Conservation (phyloP, 2,329 filamentous ascomycete species). For the Pseudogymnoascus sp. region DNA sequence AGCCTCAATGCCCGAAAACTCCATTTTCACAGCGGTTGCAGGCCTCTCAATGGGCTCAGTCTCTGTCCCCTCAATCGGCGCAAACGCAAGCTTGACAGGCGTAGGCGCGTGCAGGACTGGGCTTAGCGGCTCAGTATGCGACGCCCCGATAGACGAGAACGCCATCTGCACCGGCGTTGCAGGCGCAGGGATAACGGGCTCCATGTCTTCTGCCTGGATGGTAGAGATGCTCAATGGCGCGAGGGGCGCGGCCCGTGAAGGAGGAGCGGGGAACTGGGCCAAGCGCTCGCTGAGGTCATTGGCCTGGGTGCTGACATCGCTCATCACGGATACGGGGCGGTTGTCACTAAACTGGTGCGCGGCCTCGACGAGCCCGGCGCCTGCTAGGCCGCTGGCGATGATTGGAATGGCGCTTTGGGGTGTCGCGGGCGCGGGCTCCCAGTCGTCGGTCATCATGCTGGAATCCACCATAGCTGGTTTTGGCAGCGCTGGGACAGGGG, state of each 20-base stretch:
- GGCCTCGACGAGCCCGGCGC: conserved; percentile 17
- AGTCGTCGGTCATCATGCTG: conserved; percentile 54
- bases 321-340: conserved; percentile 12
- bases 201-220: conserved; percentile 31
- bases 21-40: neutral
- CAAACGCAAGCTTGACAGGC: conserved; percentile 25
- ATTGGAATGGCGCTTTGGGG: conserved; percentile 19
- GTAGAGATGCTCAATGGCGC: conserved; percentile 23
- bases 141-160: conserved; percentile 31
- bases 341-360: conserved; percentile 11
- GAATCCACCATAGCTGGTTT: conserved; percentile 51
- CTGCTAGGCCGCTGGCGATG: conserved; percentile 11
- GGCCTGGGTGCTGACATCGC: conserved; percentile 9
- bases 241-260: conserved; percentile 31
- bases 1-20: neutral
- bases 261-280: conserved; percentile 48
- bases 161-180: conserved; percentile 25
- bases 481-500: conserved; percentile 42
- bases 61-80: neutral
- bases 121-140: conserved; percentile 1
- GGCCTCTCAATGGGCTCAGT: neutral
- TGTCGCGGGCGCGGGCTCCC: conserved; percentile 32
- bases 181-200: conserved; percentile 13
- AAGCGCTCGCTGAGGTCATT: conserved; percentile 41
- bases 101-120: neutral